Base-by-base conservation (phyloP, 805 yeast genomes). In the Dipodascus geniculatus region DNA sequence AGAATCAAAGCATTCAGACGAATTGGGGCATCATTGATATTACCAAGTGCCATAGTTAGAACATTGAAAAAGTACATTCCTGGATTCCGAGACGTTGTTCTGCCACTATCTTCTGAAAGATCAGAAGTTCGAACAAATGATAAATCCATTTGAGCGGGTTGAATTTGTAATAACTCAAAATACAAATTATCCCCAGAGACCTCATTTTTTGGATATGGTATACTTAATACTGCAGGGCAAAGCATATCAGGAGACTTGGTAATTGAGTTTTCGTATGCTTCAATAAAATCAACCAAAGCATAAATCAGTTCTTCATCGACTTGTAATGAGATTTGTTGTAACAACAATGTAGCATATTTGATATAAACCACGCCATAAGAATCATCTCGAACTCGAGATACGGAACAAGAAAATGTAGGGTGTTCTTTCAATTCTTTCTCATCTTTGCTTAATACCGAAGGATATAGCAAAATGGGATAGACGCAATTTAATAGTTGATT, bases 21-120 rank as follows among this genome's bases (percentile, higher is more conserved):
- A 48, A 93, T 85, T 1, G 98, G 98, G 0, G 99, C 99, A 68
- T 93, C 97, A 65, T 91, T 91, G 56, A 93, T 87, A 66, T 91
- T 93, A 23, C 98, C 99, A 57, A 93, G 80, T 0, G 99, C 96
- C 97, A 91, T 90, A 0, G 97, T 89, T 56, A 93, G 72, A 42
- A 91, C 82, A 65, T 93, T 88, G 60, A 87, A 74, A 57, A 88
- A 80, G 66, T 86, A 85, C 77, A 83, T 78, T 50, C 89, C 65
- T 0, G 93, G 74, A 58, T 82, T 83, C 49, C 80, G 82, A 1
- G 85, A 71, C 1, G 77, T 66, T 0, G 73, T 70, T 11, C 82
- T 77, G 38, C 77, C 76, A 54, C 82, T 87, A 53, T 80, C 85
- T 3, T 78, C 81, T 63, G 81, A 79, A 31, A 83, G 74, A 54